Base-by-base conservation (phyloP, 2,329 filamentous ascomycete genomes). In the Pseudofabraea citricarpa region DNA sequence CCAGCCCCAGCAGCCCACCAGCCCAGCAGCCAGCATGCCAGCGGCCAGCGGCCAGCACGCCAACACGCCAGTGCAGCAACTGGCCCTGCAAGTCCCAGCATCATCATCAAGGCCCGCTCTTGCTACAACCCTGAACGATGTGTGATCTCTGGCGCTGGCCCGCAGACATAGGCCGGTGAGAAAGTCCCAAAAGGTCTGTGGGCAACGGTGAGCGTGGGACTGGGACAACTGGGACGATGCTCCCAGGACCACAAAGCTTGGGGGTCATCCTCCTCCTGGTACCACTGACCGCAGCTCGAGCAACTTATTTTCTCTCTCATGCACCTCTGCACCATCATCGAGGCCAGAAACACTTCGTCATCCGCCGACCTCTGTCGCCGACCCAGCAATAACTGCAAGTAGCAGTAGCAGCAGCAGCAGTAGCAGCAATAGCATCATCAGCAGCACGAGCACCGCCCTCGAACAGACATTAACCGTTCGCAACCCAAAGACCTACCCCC, bases 181-280 rank as follows among this genome's bases (percentile, higher is more conserved):
- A 51, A 41, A 41, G 46, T 33, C 32, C 35, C 40, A 40, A 42
- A 48, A 49, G 46, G 56, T 58, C 54, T 54, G 53, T 54, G 55
- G 49, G 51, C 49, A 51, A 46, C 35, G 35, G 46, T 37, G 35
- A 18, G 35, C 49, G 52, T 54, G 54, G 52, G 52, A 56, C 42
- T 35, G 23, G 5, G 27, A 31, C 27, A n/a, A 37, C 51, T 50
- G 46, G 55, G 46, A 46, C 45, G 43, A 37, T 50, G 48, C 40
- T 36, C 19, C 52, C 43, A 42, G n/a, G n/a, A n/a, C n/a, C 49
- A 46, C 48, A 51, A 53, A 47, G 45, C 45, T 53, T 55, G 50
- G 53, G 51, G 46, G 45, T 43, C 45, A 52, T 51, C 51, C 42
- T 22, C n/a, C n/a, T n/a, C n/a, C n/a, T n/a, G n/a, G n/a, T n/a